These are phyloP conservation scores for Diutina siamensis DNA, from an alignment of 1,139 yeast species.

Conservation along the genomic window DNA sequence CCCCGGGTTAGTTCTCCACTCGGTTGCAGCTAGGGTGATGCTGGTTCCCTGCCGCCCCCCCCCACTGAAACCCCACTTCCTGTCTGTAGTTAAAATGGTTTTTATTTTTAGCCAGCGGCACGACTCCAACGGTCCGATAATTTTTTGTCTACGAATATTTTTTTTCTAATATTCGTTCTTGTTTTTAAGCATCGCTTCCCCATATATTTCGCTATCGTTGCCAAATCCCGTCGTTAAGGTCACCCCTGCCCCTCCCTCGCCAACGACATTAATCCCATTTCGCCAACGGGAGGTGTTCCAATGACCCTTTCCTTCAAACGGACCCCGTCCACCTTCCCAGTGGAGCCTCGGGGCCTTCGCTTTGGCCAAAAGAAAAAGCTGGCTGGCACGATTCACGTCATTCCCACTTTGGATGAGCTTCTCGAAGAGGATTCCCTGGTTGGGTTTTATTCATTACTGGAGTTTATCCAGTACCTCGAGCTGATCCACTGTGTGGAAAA, in stretches of 20 bases:
- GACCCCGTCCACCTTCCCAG: not conserved
- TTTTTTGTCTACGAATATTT: not conserved
- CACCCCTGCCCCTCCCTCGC: too few species aligned
- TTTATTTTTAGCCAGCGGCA: not conserved
- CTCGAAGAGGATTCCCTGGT: constrained; percentile 3
- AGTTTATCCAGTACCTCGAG: constrained; percentile 1
- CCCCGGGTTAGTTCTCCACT: too few species aligned
- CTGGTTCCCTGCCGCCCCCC: not conserved
- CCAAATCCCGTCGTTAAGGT: too few species aligned
- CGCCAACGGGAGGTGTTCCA: not conserved
- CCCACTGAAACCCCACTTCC: constrained; percentile 2
- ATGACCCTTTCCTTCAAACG: constrained; percentile 6
- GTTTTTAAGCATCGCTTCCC: not conserved
- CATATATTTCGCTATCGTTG: not conserved
- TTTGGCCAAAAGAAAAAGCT: constrained; percentile 1
- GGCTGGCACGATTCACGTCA: not conserved
- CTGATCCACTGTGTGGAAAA: constrained; percentile 4
- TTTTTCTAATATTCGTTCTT: not conserved
- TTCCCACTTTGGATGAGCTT: constrained; percentile 2
- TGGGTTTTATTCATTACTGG: constrained; percentile 1
- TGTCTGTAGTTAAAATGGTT: not conserved
- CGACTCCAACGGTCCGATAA: constrained; percentile 2
- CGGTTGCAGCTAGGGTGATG: not conserved
- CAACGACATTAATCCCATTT: not conserved
- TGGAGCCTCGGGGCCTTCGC: not conserved